Conservation (phyloP, 2,329 filamentous ascomycete genomes). For the Xenosphaeropsis pyriputrescens region DNA sequence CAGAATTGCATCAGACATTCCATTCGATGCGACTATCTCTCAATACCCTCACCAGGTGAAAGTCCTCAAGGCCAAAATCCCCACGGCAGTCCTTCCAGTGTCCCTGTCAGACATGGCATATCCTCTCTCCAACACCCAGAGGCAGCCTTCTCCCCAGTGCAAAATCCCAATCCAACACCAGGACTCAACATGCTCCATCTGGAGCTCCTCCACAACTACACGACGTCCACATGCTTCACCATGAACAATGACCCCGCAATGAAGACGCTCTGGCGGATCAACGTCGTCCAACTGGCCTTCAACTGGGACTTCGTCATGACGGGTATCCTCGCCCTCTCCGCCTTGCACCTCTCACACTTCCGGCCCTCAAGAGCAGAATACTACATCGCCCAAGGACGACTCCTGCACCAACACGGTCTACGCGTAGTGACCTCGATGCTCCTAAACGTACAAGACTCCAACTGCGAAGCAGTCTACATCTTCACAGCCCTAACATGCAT, state of each 20-base stretch:
- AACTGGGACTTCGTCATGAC: conserved; percentile 27
- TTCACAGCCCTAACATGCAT: not conserved
- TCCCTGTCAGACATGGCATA: not conserved
- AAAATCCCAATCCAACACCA: not conserved
- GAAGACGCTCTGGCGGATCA: conserved; percentile 9
- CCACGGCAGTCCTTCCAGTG: not conserved
- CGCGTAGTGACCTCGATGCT: not conserved
- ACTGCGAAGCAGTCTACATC: conserved; percentile 23
- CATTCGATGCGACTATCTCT: not conserved
- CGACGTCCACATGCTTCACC: conserved; percentile 14
- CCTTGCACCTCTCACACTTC: conserved; percentile 23
- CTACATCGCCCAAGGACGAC: not conserved
- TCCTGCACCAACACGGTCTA: not conserved
- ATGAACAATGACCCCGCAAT: conserved; percentile 5
- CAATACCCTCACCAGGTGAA: not conserved
- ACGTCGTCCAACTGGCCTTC: conserved; percentile 20
- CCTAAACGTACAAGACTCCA: conserved; percentile 20
- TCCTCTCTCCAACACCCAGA: not conserved
- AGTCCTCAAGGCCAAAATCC: not conserved
- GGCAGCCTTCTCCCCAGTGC: not conserved
- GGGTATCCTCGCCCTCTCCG: conserved; percentile 25
- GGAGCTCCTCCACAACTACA: conserved; percentile 18
- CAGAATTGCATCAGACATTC: conserved; percentile 6
- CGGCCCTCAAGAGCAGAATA: conserved; percentile 18
- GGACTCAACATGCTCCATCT: conserved; percentile 1